Evolutionary conservation across 78 protist species (phyloP).

Genomic region (Dictyostelium citrinum): DNA sequence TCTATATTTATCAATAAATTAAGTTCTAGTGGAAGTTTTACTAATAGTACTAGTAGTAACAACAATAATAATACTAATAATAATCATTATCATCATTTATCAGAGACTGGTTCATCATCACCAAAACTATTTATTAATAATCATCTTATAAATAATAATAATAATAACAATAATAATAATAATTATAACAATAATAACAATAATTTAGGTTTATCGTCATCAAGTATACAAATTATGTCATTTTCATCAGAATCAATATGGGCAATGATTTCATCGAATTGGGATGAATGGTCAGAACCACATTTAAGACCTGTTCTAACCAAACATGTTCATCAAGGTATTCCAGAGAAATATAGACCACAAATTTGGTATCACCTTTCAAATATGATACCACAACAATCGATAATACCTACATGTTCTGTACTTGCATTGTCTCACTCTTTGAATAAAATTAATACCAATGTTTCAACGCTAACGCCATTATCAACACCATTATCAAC

Average conservation of each 20-base stretch:
- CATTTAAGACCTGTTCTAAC: conserved; percentile 2
- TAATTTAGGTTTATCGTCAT: background rate
- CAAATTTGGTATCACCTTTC: conserved; percentile 49
- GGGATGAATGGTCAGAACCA: conserved; percentile 72
- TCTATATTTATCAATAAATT: background rate
- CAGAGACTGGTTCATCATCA: background rate
- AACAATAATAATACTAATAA: background rate
- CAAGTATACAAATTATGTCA: background rate
- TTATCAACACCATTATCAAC: conserved; percentile 23
- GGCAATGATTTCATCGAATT: conserved; percentile 40
- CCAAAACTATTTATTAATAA: background rate
- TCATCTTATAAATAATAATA: background rate
- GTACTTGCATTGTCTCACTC: background rate
- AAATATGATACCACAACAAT: conserved; percentile 37
- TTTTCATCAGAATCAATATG: conserved; percentile 50
- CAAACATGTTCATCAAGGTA: conserved; percentile 59
- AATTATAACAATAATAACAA: background rate
- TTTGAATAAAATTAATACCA: background rate
- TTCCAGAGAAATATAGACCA: conserved; percentile 54
- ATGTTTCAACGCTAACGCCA: conserved; percentile 23
- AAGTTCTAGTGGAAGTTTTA: background rate
- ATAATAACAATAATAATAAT: background rate
- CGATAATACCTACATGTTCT: conserved; percentile 36
- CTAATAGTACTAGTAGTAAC: background rate
- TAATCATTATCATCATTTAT: background rate